These are phyloP conservation scores for Pseudofabraea citricarpa DNA, from an alignment of 2,329 filamentous ascomycete genomes.

Conservation along the genomic window DNA sequence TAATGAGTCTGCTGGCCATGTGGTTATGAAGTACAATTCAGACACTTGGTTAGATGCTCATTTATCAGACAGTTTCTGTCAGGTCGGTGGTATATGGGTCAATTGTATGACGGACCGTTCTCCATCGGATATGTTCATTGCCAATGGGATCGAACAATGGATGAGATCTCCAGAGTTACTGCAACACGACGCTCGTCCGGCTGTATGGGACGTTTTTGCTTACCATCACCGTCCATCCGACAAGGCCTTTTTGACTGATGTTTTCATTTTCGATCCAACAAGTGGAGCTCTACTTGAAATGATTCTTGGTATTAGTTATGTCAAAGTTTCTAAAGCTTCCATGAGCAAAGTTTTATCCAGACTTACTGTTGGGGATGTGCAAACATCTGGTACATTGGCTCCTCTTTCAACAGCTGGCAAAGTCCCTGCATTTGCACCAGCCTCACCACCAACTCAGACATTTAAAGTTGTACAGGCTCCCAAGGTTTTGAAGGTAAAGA, in stretches of 20 bases:
- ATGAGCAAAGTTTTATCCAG: not conserved
- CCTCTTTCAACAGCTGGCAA: not conserved
- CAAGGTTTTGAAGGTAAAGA: not conserved
- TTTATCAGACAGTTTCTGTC: slow-evolving; percentile 27
- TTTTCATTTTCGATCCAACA: slow-evolving; percentile 28
- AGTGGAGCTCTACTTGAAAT: slow-evolving; percentile 23
- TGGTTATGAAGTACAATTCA: slow-evolving; percentile 2
- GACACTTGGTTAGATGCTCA: not conserved
- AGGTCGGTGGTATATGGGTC: slow-evolving; percentile 30
- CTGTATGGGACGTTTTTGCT: slow-evolving; percentile 24
- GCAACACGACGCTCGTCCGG: slow-evolving; percentile 10
- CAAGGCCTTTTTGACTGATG: slow-evolving; percentile 22
- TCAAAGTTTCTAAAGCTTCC: not conserved
- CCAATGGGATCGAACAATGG: slow-evolving; percentile 24
- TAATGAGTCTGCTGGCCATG: slow-evolving; percentile 25
- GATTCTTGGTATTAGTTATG: slow-evolving; percentile 25
- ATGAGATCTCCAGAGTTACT: slow-evolving; percentile 25
- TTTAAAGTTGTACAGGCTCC: not conserved
- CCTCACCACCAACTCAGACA: not conserved
- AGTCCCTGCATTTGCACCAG: not conserved
- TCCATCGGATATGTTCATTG: slow-evolving; percentile 27
- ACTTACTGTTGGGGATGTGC: not conserved
- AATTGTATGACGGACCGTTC: slow-evolving; percentile 28
- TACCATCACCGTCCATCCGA: slow-evolving; percentile 16
- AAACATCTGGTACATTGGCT: not conserved